A percentile compares a stretch with the other conserved stretches of the same genome.
phyloP scores from a whole-genome alignment of 2,329 filamentous ascomycete genomes.

The Conoideocrella luteorostrata region DNA sequence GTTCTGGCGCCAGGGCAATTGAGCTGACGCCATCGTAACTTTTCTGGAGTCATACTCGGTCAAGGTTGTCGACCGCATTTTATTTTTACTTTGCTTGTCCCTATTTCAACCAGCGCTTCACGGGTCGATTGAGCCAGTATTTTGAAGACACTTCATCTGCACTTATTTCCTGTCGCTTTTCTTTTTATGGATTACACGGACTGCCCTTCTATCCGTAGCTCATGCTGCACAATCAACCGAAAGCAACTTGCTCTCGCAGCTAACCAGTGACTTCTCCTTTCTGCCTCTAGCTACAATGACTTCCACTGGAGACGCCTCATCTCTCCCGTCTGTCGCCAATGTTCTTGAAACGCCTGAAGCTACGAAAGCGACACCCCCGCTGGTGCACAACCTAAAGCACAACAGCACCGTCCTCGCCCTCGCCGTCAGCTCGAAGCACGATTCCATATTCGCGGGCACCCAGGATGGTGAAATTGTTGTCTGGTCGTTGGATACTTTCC shows the following conservation, averaged over 20 bases:
- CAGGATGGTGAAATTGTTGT: slow-evolving; percentile 90
- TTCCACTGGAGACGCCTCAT: neutral
- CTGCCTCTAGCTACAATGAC: slow-evolving; percentile 1
- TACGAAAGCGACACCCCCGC: slow-evolving; percentile 41
- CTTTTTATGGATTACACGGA: too few relatives aligned
- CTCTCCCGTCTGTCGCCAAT: slow-evolving; percentile 9
- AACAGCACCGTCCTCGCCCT: slow-evolving; percentile 76
- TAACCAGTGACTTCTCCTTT: slow-evolving; percentile 4
- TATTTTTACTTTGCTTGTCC: neutral
- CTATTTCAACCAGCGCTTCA: too few relatives aligned
- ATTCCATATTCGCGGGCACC: slow-evolving; percentile 84
- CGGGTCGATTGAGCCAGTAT: too few relatives aligned
- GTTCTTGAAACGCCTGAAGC: slow-evolving; percentile 14
- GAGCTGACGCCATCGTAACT: slow-evolving; percentile 13
- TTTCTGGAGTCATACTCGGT: neutral
- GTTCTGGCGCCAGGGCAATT: slow-evolving; percentile 1
- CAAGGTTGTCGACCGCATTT: too few relatives aligned
- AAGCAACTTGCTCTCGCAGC: neutral
- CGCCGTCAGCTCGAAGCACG: slow-evolving; percentile 68
- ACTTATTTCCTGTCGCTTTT: neutral
- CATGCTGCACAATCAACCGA: neutral
- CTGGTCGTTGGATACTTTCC: slow-evolving; percentile 85
- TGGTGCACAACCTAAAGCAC: slow-evolving; percentile 70
- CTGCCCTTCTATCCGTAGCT: neutral
- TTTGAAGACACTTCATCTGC: too few relatives aligned